Conservation (phyloP, 2,329 filamentous ascomycete species). For the Ascochyta clinopodiicola region DNA sequence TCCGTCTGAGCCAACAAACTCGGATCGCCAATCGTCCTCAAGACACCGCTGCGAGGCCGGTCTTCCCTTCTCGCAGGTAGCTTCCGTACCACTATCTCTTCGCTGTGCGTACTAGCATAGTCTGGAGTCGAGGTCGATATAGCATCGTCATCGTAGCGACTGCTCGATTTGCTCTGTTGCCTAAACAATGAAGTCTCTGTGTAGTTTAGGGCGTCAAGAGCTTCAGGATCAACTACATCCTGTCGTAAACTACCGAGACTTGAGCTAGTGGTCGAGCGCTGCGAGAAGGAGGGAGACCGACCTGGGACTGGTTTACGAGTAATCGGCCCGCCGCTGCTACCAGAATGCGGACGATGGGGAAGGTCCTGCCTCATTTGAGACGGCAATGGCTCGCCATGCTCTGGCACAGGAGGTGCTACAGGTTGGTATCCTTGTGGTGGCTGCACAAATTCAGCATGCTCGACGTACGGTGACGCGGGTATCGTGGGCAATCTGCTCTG, state of each 20-base stretch:
- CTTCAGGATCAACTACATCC: slow-evolving; percentile 54
- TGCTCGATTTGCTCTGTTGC: slow-evolving; percentile 52
- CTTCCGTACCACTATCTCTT: slow-evolving; percentile 48
- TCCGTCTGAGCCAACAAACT: slow-evolving; percentile 51
- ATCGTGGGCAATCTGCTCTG: slow-evolving; percentile 54
- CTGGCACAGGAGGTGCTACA: slow-evolving; percentile 44
- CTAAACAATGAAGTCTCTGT: slow-evolving; percentile 34
- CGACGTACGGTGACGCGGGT: slow-evolving; percentile 53
- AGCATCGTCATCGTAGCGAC: slow-evolving; percentile 68
- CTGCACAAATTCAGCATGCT: slow-evolving; percentile 48
- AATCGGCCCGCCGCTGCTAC: slow-evolving; percentile 33
- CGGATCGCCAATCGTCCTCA: slow-evolving; percentile 74
- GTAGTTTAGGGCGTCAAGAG: slow-evolving; percentile 50
- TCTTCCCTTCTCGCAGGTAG: slow-evolving; percentile 63
- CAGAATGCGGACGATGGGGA: slow-evolving; percentile 34
- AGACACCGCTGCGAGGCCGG: slow-evolving; percentile 76
- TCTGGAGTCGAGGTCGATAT: slow-evolving; percentile 74
- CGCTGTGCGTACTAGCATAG: slow-evolving; percentile 71
- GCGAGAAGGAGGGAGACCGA: slow-evolving; percentile 49
- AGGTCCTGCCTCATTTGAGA: slow-evolving; percentile 32
- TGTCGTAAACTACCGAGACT: slow-evolving; percentile 53
- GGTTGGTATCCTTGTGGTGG: slow-evolving; percentile 41
- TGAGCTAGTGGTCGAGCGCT: slow-evolving; percentile 49
- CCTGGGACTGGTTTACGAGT: slow-evolving; percentile 52
- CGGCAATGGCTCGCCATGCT: slow-evolving; percentile 40